These are phyloP conservation scores for Oligophagozyma castellii DNA, from an alignment of 1,139 yeast species.

Conservation along the genomic window DNA sequence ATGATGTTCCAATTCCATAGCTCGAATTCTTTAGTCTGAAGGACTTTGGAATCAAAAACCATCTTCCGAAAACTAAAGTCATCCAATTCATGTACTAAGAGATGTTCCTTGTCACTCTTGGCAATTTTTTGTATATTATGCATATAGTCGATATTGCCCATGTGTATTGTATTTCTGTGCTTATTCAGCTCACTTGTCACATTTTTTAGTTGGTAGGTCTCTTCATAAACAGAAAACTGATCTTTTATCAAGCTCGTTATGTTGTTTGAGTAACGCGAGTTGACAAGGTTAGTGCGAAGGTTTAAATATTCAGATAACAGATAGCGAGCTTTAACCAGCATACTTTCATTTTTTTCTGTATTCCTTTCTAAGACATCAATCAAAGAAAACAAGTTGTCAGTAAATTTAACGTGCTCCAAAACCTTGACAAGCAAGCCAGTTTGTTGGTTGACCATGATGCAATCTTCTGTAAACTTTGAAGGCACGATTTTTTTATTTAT, in stretches of 20 bases:
- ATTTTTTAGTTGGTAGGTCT: conserved; percentile 33
- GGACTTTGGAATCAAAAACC: conserved; percentile 54
- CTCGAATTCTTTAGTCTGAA: conserved; percentile 63
- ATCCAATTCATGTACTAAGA: conserved; percentile 42
- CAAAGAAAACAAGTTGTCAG: conserved; percentile 35
- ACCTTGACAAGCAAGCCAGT: conserved; percentile 44
- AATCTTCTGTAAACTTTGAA: conserved; percentile 21
- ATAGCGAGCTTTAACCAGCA: conserved; percentile 44
- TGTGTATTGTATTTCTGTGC: conserved; percentile 25
- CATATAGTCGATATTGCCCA: conserved; percentile 16
- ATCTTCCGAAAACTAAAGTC: conserved; percentile 57
- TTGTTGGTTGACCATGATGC: conserved; percentile 39
- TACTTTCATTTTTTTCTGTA: conserved; percentile 19
- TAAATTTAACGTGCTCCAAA: conserved; percentile 43
- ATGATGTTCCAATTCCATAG: conserved; percentile 84
- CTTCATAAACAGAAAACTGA: conserved; percentile 6
- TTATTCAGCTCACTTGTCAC: conserved; percentile 31
- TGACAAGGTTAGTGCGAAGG: conserved; percentile 38
- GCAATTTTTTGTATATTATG: conserved; percentile 25
- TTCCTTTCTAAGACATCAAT: conserved; percentile 34
- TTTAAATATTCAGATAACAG: conserved; percentile 50
- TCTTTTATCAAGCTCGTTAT: background rate
- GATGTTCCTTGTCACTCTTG: conserved; percentile 31
- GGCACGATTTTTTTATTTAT: conserved; percentile 14
- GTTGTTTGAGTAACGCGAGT: conserved; percentile 8